Percentiles rank a stretch among this genome's conserved stretches.
Evolutionary conservation across 768 basidiomycete species (phyloP).

Genomic region (Rhizopogon salebrosus): DNA sequence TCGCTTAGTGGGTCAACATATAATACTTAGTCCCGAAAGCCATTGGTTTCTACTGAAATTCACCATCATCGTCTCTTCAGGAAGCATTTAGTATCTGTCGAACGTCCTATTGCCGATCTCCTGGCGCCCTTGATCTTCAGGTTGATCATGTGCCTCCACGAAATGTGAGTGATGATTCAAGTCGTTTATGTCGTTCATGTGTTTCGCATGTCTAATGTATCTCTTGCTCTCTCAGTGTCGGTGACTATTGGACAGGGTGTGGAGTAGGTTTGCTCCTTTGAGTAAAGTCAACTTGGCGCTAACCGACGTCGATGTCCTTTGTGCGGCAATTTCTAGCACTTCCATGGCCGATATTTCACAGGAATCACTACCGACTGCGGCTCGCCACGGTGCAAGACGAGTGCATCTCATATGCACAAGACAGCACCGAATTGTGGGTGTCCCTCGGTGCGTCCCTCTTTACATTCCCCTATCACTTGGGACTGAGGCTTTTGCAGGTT

Average conservation of each 20-base stretch:
- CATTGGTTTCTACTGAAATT: not conserved
- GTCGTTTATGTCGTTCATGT: not conserved
- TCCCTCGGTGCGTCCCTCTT: conserved; percentile 14
- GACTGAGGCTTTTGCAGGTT: conserved; percentile 15
- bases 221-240: conserved; percentile 22
- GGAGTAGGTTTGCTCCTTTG: conserved; percentile 20
- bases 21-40: not conserved
- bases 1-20: conserved; percentile 8
- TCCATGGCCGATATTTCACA: conserved; percentile 33
- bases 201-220: conserved; percentile 2
- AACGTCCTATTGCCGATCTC: not conserved
- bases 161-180: conserved; percentile 23
- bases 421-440: conserved; percentile 31
- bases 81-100: not conserved
- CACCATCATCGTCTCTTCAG: not conserved
- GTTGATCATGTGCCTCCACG: conserved; percentile 29
- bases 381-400: conserved; percentile 28
- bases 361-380: conserved; percentile 27
- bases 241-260: conserved; percentile 33
- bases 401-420: conserved; percentile 28
- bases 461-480: conserved; percentile 11
- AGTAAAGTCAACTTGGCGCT: not conserved
- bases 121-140: not conserved
- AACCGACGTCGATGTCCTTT: not conserved
- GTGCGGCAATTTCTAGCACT: conserved; percentile 22